Conservation (phyloP, 2,329 filamentous ascomycete genomes). For the Didymella glomerata region DNA sequence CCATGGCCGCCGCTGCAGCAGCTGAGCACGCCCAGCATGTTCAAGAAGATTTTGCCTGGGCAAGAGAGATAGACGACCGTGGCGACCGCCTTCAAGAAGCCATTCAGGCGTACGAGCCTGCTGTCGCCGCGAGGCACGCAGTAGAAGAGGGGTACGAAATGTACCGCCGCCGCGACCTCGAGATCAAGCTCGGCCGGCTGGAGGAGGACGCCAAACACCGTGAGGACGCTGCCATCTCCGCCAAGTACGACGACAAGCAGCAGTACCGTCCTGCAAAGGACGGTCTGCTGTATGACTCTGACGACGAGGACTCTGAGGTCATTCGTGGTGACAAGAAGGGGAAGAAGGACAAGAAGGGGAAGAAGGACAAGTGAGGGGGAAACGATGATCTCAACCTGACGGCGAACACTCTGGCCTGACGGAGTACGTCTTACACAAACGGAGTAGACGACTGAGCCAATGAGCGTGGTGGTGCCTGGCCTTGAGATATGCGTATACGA, state of each 20-base stretch:
- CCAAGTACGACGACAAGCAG: not conserved
- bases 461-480: constrained; percentile 2
- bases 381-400: constrained; percentile 6
- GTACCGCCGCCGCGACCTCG: not conserved
- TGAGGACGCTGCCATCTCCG: not conserved
- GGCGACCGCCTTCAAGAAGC: not conserved
- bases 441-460: constrained; percentile 7
- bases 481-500: not conserved
- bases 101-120: not conserved
- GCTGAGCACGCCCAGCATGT: no score
- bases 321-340: not conserved
- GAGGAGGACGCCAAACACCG: not conserved
- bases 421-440: constrained; percentile 10
- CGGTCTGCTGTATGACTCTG: not conserved
- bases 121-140: not conserved
- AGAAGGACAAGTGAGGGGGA: not conserved
- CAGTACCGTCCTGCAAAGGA: not conserved
- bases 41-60: no score
- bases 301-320: not conserved
- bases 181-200: not conserved
- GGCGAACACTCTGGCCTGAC: constrained; percentile 10
- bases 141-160: not conserved
- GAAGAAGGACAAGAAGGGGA: not conserved
- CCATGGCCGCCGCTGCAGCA: no score
- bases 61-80: not conserved